Base-by-base conservation (phyloP, 2,329 filamentous ascomycete species). In the Nigrospora oryzae region DNA sequence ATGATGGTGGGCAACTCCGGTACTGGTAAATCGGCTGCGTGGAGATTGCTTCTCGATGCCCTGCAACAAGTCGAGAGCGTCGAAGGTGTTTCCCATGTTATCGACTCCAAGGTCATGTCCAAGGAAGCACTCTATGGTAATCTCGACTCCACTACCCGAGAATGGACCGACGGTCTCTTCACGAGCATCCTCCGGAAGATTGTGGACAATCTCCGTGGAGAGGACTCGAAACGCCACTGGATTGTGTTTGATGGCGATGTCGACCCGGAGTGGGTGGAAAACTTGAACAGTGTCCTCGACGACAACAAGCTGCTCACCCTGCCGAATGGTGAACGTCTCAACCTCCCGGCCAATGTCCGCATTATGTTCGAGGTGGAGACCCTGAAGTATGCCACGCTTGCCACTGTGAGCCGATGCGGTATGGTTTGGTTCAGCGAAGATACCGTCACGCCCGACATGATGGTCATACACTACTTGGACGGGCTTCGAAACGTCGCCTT, bases 341-440 rank as follows among this genome's bases (percentile, higher is more conserved):
- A 93, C 61, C 69, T 99, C 37, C 94, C 93, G 4, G 60, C 86
- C 2, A 98, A 99, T 59, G 93, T 99, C 23, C 88, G 94, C 54
- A 95, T 99, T 67, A 96, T 99, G 90, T 99, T 99, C 59, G 93
- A 99, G 70, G 93, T 99, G 33, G 94, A 98, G 69, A 97, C 84
- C 3, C 74, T 99, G 48, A 95, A 94, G 62, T 98, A 98, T 62
- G 93, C 93, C 34, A 99, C 93, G 0, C 79, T 98, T 38, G 93
- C 93, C 45, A 99, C 93, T n/a, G 93, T 99, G 60, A 94, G 87
- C 82, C 89, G 93, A 69, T 99, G 93, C 63, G 93, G 93, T 75
- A 99, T 99, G 93, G 94, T 99, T 13, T 99, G 93, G 93, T 98
- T 97, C 69, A 98, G 89, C 61, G 91, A 96, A 57, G 94, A 98